Base-by-base conservation (phyloP, 108 stramenopile species). In the Chaetoceros tenuissimus region DNA sequence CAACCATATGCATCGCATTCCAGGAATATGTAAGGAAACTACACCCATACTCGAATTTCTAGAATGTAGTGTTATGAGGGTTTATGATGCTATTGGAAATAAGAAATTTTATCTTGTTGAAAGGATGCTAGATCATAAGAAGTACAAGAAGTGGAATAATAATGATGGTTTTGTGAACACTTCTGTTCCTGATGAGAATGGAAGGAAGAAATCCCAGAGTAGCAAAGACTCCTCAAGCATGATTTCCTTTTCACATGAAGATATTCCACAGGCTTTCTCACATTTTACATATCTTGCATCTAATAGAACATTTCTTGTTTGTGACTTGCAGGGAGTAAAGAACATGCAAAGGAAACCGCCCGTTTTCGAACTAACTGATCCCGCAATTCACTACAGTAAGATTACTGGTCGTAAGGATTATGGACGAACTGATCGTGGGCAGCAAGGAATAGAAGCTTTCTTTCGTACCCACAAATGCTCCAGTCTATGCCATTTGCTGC, bases 241-340 rank as follows among this genome's bases (percentile, higher is more conserved):
- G n/a, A n/a, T n/a, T n/a, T n/a, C n/a, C n/a, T n/a, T n/a, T n/a
- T n/a, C n/a, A n/a, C n/a, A n/a, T n/a, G n/a, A n/a, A n/a, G n/a
- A n/a, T n/a, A n/a, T n/a, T n/a, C n/a, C n/a, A n/a, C n/a, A n/a
- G 51, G 77, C 74, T 30, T 78, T 64, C 25, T 78, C 77, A 28
- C 77, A 78, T 34, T 78, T 73, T 46, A 69, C 74, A 1, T 76
- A 76, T 46, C 26, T 61, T 7, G 40, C 60, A 24, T 60, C 71
- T 3, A 25, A 49, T 3, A 51, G 74, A 22, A 68, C 48, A 40
- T 57, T 75, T 49, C 55, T 78, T 8, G 71, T 78, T 16, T 78
- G 77, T 67, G 77, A 78, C 40, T 68, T 76, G 17, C 77, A 78
- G 46, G 77, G 77, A 22, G 74, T 76, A 18, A 71, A 69, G 10